Evolutionary conservation across 306 rosid genomes (phyloP).

Genomic region (Sechiopsis laciniata): DNA sequence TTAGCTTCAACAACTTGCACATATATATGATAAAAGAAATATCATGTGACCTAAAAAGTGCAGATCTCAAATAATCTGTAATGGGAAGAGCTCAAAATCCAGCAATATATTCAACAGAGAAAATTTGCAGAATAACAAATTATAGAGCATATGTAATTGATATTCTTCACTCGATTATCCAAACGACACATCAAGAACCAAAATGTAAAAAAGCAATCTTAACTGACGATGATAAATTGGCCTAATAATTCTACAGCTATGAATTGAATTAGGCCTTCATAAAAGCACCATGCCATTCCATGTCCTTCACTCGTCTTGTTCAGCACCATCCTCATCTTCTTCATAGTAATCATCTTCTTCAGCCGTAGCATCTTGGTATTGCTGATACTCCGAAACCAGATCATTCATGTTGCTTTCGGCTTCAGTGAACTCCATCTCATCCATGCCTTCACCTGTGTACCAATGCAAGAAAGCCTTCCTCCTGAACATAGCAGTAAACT

Average conservation of each 20-base stretch:
- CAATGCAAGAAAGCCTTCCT: no score
- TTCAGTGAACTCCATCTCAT: no score
- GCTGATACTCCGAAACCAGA: constrained; percentile 45
- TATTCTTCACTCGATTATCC: constrained; percentile 17
- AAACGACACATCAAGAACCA: constrained; percentile 23
- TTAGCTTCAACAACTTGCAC: no score
- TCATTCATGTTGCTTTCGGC: constrained; percentile 50
- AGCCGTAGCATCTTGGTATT: constrained; percentile 50
- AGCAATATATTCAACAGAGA: background rate
- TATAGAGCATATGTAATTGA: constrained; percentile 18
- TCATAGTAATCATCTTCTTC: constrained; percentile 49
- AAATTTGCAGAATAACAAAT: constrained; percentile 10
- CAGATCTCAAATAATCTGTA: background rate
- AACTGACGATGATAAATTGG: constrained; percentile 23
- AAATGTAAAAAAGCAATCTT: constrained; percentile 18
- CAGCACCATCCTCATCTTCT: constrained; percentile 24
- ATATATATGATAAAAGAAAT: background rate
- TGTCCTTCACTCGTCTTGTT: constrained; percentile 17
- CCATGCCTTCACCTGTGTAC: no score
- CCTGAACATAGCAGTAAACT: no score
- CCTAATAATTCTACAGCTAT: constrained; percentile 21
- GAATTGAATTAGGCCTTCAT: constrained; percentile 13
- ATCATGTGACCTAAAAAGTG: background rate
- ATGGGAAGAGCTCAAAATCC: background rate
- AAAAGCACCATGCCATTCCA: constrained; percentile 3